Evolutionary conservation across 2,329 filamentous ascomycete species (phyloP).

Genomic region (Aspergillus sp.): DNA sequence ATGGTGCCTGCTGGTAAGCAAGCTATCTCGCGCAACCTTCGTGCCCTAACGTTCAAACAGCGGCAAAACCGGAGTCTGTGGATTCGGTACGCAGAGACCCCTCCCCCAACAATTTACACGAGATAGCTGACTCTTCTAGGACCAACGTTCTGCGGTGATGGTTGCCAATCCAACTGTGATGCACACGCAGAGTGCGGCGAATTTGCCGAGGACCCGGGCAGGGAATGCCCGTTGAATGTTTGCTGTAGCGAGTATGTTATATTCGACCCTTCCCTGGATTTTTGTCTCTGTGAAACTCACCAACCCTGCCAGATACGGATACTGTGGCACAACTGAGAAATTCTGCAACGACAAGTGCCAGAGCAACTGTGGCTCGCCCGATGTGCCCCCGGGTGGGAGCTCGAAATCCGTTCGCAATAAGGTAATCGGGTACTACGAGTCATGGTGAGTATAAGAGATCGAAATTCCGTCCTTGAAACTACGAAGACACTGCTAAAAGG

Average conservation of each 20-base stretch:
- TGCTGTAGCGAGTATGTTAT: slow-evolving; percentile 25
- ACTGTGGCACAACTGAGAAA: slow-evolving; percentile 8
- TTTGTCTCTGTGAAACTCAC: too few species aligned
- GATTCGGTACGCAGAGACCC: too few species aligned
- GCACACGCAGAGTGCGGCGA: slow-evolving; percentile 38
- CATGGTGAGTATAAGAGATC: slow-evolving; percentile 4
- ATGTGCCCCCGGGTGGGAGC: neutral
- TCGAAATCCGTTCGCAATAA: slow-evolving; percentile 6
- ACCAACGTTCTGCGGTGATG: slow-evolving; percentile 19
- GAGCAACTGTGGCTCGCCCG: slow-evolving; percentile 8
- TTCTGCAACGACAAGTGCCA: slow-evolving; percentile 11
- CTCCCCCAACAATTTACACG: too few species aligned
- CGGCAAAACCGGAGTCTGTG: too few species aligned
- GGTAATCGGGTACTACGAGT: slow-evolving; percentile 17
- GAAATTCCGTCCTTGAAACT: neutral
- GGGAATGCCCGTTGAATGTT: slow-evolving; percentile 29
- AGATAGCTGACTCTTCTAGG: too few species aligned
- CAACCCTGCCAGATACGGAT: slow-evolving; percentile 14
- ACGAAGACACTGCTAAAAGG: too few species aligned
- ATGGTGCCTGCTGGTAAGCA: too few species aligned
- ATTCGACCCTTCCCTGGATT: too few species aligned
- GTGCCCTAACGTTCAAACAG: too few species aligned
- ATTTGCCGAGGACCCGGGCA: slow-evolving; percentile 17
- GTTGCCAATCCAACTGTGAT: slow-evolving; percentile 33
- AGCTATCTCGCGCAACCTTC: too few species aligned